Evolutionary conservation across 129 eudicot genomes (phyloP), one percentile per base, ranked within the genome.

Genomic region (Sambucus nigra): DNA sequence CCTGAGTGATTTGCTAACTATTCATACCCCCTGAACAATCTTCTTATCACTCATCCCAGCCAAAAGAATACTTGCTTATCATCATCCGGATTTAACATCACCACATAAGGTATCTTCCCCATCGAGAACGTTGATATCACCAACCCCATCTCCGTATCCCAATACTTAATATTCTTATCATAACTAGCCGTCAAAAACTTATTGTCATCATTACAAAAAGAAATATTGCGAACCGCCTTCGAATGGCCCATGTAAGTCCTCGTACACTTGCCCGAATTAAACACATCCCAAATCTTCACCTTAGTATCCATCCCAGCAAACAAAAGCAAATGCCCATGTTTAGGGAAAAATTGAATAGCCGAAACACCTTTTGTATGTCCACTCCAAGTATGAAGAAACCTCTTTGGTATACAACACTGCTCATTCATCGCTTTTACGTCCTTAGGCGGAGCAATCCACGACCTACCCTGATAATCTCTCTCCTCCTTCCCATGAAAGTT

Each of bases 11-110:
- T 51, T 91, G 88, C 31, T 89, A 95, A 0, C 71, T 70, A 40
- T 82, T 91, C 56, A 85, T 57, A 60, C 85, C 98, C 98, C 98
- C 51, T 91, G 98, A 47, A 91, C 98, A 67, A 91, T 91, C 74
- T 91, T 91, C 78, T 91, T 91, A 76, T 91, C 98, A 72, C 98
- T 91, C 95, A 82, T 91, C 11, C 98, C 98, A 0, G 98, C 98
- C 61, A 91, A 67, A 18, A 91, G 73, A 1, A 91, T 83, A 44
- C 79, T 91, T 91, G 98, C 73, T 91, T 91, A 82, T 91, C 98
- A 53, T 85, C 98, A 75, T 91, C 98, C 0, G 98, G 95, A 59
- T 91, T 85, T 22, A 91, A 71, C 84, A 82, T 91, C 32, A 85
- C 98, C 25, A 91, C 95, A 61, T 85, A 85, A 3, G 98, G 98